These are phyloP conservation scores for Adansonia digitata DNA, from an alignment of 345 rosid species.

Conservation along the genomic window DNA sequence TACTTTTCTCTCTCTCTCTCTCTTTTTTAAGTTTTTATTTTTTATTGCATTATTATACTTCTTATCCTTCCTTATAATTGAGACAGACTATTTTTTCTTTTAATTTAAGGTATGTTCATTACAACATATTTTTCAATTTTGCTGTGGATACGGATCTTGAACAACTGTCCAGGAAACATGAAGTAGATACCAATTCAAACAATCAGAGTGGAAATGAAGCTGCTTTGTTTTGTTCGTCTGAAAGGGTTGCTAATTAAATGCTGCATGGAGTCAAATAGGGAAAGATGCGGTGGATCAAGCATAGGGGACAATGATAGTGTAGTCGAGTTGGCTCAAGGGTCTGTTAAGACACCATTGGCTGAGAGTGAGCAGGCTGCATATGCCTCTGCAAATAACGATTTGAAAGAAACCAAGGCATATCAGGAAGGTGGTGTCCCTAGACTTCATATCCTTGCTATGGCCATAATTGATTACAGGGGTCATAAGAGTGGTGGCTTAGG, in stretches of 20 bases:
- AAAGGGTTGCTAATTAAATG: conserved; percentile 25
- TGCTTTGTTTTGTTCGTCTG: conserved; percentile 37
- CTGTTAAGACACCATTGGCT: conserved; percentile 57
- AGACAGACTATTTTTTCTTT: background rate
- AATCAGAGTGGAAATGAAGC: conserved; percentile 12
- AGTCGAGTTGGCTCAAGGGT: conserved; percentile 23
- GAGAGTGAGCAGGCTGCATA: conserved; percentile 99
- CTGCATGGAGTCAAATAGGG: conserved; percentile 30
- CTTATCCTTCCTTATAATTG: background rate
- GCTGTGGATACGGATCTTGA: conserved; percentile 93
- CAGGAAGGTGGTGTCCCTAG: conserved; percentile 99
- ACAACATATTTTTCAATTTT: conserved; percentile 98
- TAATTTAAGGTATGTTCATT: conserved; percentile 93
- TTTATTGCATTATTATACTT: background rate
- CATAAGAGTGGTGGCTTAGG: conserved; percentile 99
- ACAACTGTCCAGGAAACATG: conserved; percentile 60
- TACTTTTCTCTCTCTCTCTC: too few species aligned
- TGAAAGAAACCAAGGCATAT: conserved; percentile 93
- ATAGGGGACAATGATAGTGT: conserved; percentile 32
- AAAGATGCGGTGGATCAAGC: conserved; percentile 30
- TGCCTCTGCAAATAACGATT: conserved; percentile 98
- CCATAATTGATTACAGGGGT: conserved; percentile 95
- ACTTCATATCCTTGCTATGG: conserved; percentile 97
- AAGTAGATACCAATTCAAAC: conserved; percentile 25
- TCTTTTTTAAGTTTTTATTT: too few species aligned